phyloP scores from a whole-genome alignment of 192 early-diverging fungal species.

The Chytriomyces sp. region DNA sequence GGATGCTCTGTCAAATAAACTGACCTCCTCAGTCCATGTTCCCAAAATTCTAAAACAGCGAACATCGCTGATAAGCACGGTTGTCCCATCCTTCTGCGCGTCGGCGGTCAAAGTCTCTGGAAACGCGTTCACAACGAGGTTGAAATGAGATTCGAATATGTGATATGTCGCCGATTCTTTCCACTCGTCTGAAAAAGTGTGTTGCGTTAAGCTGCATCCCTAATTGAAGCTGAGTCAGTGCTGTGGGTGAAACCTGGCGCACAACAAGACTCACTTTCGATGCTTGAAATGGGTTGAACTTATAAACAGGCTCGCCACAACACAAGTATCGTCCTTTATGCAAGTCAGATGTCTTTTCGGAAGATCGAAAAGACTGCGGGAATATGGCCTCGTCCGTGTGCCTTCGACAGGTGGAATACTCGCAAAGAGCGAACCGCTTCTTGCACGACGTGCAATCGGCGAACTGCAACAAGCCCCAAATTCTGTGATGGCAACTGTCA shows the following conservation, averaged over 20 bases:
- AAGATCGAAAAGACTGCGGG: background rate
- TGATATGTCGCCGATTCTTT: background rate
- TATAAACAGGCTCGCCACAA: conserved; percentile 36
- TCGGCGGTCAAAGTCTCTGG: background rate
- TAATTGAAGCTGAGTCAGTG: background rate
- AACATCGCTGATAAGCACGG: conserved; percentile 3
- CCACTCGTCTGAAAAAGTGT: background rate
- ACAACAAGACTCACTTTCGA: conserved; percentile 18
- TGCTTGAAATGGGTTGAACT: conserved; percentile 41
- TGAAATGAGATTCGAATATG: conserved; percentile 6
- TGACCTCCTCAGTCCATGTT: conserved; percentile 13
- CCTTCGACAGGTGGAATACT: conserved; percentile 29
- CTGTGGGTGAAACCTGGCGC: background rate
- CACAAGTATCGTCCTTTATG: conserved; percentile 34
- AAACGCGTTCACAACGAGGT: background rate
- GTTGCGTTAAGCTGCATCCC: conserved; percentile 14
- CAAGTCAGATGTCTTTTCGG: conserved; percentile 8
- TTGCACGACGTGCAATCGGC: conserved; percentile 36
- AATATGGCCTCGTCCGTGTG: conserved; percentile 30
- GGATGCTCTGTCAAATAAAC: background rate
- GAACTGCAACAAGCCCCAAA: conserved; percentile 47
- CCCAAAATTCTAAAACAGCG: conserved; percentile 21
- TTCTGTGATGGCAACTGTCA: conserved; percentile 12
- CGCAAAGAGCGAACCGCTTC: conserved; percentile 31
- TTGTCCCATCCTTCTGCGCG: background rate